Evolutionary conservation across 495 filamentous ascomycete genomes (phyloP).

Genomic region (Aspergillus panamensis): DNA sequence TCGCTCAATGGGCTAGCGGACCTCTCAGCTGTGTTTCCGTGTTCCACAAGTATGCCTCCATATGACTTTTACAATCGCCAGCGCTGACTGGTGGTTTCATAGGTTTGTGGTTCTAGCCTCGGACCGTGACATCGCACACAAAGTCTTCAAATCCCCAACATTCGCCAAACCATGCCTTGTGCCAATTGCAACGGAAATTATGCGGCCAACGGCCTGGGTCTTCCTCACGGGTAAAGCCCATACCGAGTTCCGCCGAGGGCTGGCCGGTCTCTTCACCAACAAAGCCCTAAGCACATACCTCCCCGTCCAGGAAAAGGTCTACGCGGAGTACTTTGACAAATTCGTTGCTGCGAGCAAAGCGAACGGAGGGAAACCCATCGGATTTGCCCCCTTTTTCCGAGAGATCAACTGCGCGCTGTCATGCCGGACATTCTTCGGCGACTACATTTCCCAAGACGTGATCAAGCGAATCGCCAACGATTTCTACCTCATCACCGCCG

Average conservation of each 20-base stretch:
- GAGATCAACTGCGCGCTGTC: slow-evolving; percentile 91
- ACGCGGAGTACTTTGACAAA: slow-evolving; percentile 72
- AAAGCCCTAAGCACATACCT: slow-evolving; percentile 80
- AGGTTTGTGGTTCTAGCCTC: slow-evolving; percentile 96
- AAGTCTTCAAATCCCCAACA: slow-evolving; percentile 85
- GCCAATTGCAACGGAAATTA: slow-evolving; percentile 82
- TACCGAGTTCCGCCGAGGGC: slow-evolving; percentile 85
- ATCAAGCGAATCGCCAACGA: slow-evolving; percentile 93
- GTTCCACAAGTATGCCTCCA: slow-evolving; percentile 79
- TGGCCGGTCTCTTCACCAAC: slow-evolving; percentile 88
- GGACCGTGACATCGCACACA: slow-evolving; percentile 85
- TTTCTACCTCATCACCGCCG: slow-evolving; percentile 88
- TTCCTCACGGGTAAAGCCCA: slow-evolving; percentile 89
- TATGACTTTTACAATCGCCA: not conserved
- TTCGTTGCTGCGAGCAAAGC: slow-evolving; percentile 65
- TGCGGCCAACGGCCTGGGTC: slow-evolving; percentile 85
- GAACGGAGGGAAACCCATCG: slow-evolving; percentile 58
- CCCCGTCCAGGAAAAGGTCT: slow-evolving; percentile 81
- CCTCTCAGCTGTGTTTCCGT: slow-evolving; percentile 89
- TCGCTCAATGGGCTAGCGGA: slow-evolving; percentile 80
- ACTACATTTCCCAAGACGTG: slow-evolving; percentile 45
- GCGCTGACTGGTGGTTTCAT: not conserved
- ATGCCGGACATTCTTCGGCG: slow-evolving; percentile 55
- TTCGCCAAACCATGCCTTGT: slow-evolving; percentile 92
- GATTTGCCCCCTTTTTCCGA: slow-evolving; percentile 82